These are phyloP conservation scores for Entonaema liquescens DNA, from an alignment of 495 filamentous ascomycete species.

Conservation along the genomic window DNA sequence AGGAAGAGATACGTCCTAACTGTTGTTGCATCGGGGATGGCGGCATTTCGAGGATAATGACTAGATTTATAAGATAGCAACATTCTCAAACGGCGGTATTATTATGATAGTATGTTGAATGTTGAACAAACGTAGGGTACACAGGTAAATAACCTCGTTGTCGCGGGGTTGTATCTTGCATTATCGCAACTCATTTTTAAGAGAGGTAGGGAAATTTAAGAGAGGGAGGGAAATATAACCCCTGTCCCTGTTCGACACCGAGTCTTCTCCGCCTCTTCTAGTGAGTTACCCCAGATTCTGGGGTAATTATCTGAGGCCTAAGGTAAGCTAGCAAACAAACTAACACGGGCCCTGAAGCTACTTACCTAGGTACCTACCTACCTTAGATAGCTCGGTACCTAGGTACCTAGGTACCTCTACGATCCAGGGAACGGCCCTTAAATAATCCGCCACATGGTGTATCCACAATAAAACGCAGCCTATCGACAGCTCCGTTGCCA, in stretches of 20 bases:
- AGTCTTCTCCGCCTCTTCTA: conserved; percentile 10
- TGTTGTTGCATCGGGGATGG: neutral
- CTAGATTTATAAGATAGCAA: conserved; percentile 7
- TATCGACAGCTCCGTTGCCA: neutral
- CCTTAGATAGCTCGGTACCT: neutral
- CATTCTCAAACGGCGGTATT: conserved; percentile 6
- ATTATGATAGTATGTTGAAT: neutral
- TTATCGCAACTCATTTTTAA: neutral
- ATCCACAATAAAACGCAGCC: neutral
- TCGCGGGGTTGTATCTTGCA: neutral
- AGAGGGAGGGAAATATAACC: neutral
- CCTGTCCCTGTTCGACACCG: neutral
- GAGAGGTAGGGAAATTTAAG: neutral
- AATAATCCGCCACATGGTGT: neutral
- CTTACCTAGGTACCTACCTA: neutral
- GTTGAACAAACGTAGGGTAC: neutral
- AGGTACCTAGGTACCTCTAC: neutral
- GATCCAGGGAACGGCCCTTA: neutral
- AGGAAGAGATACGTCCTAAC: neutral
- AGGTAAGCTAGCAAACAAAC: neutral
- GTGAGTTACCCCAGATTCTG: conserved; percentile 24
- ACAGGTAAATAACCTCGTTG: neutral
- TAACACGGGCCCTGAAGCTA: neutral
- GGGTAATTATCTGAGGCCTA: conserved; percentile 8
- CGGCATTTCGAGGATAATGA: conserved; percentile 27